These are phyloP conservation scores for Durotheca rogersii DNA, from an alignment of 495 filamentous ascomycete genomes.

Conservation along the genomic window DNA sequence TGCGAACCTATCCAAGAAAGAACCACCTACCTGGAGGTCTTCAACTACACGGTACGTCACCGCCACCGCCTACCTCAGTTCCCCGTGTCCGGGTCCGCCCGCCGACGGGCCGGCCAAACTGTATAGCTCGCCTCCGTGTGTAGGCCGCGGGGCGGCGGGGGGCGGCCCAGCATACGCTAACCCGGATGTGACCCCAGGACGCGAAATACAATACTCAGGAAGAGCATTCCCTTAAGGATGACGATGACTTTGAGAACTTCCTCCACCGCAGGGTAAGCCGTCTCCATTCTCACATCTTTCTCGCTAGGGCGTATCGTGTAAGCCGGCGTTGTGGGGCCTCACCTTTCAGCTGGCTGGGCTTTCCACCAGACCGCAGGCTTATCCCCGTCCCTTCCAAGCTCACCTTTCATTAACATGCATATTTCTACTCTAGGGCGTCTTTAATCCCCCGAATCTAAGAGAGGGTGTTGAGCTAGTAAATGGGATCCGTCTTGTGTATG, in stretches of 20 bases:
- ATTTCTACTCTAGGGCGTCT: conserved; percentile 49
- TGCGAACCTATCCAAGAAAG: conserved; percentile 47
- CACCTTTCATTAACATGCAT: no score
- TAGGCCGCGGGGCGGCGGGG: no score
- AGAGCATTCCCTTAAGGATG: conserved; percentile 48
- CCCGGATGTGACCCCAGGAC: conserved; percentile 33
- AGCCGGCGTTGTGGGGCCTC: not conserved
- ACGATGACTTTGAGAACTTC: conserved; percentile 57
- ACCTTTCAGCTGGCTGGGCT: not conserved
- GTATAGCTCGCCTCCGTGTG: no score
- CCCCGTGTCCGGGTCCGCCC: no score
- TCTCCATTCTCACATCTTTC: not conserved
- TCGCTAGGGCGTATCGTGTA: not conserved
- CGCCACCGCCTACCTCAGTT: not conserved
- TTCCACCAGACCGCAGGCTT: no score
- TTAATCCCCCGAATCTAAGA: conserved; percentile 44
- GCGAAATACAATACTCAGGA: conserved; percentile 46
- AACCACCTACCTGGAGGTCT: conserved; percentile 55
- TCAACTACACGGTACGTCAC: conserved; percentile 53
- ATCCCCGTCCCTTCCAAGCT: no score
- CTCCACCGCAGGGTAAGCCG: conserved; percentile 47
- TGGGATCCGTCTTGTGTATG: conserved; percentile 54
- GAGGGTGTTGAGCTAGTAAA: conserved; percentile 43
- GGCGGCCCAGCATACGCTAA: no score
- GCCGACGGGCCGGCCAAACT: no score